Conservation (phyloP, 2,329 filamentous ascomycete species). For the Cercospora sojina region DNA sequence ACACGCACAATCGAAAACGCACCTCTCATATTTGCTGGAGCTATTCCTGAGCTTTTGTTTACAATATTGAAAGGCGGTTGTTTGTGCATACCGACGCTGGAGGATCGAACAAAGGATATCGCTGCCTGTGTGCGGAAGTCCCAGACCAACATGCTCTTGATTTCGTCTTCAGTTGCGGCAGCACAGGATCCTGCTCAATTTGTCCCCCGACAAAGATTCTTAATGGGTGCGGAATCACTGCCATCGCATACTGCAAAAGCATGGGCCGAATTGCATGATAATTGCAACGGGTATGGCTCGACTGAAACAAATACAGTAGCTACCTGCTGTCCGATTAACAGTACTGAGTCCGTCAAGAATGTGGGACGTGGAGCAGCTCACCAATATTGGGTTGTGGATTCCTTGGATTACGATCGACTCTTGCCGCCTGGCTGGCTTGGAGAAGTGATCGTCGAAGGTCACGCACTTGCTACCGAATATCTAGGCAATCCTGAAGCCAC, state of each 20-base stretch:
- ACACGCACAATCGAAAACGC: not conserved
- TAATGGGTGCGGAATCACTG: not conserved
- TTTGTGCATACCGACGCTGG: not conserved
- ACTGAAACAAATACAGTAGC: not conserved
- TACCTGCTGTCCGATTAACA: not conserved
- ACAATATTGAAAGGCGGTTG: not conserved
- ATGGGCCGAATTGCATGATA: not conserved
- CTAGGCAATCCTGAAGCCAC: not conserved
- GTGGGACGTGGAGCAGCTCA: not conserved
- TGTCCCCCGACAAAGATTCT: not conserved
- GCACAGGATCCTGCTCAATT: not conserved
- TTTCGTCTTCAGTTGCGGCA: not conserved
- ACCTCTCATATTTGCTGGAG: not conserved
- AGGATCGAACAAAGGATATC: not conserved
- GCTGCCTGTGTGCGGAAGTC: not conserved
- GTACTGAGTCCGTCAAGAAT: not conserved
- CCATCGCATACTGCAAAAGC: not conserved
- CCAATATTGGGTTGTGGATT: not conserved
- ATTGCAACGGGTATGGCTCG: not conserved
- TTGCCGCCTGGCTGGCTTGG: not conserved
- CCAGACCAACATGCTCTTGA: not conserved
- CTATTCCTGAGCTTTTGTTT: not conserved
- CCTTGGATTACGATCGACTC: not conserved
- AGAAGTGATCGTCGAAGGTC: not conserved
- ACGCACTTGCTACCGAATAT: not conserved